Percentiles rank a stretch among this genome's conserved stretches.
Evolutionary conservation across 495 filamentous ascomycete genomes (phyloP).

Genomic region (Parachaetomium inaequale): DNA sequence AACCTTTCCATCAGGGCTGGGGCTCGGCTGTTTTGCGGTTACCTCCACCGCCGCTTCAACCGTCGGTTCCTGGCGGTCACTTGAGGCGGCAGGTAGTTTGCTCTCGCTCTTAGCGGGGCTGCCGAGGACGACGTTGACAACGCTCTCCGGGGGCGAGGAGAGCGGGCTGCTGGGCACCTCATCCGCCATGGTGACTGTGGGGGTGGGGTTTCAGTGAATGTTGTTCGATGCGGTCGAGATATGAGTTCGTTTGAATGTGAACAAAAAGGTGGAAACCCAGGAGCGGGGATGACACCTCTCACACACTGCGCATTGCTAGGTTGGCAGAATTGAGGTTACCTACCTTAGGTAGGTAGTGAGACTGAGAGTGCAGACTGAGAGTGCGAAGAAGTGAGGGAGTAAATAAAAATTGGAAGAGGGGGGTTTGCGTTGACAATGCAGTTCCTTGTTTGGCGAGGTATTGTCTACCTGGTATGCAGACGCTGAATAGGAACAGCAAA

Average conservation of each 20-base stretch:
- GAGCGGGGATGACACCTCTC: neutral
- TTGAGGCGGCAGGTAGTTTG: neutral
- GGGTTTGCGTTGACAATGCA: neutral
- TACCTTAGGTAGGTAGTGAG: no score
- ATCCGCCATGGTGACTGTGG: neutral
- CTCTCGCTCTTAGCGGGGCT: neutral
- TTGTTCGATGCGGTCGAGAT: neutral
- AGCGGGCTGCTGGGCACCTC: slow-evolving; percentile 9
- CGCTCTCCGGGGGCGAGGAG: slow-evolving; percentile 20
- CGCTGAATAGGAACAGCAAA: neutral
- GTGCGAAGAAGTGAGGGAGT: neutral
- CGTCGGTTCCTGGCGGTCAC: neutral
- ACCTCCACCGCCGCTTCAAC: neutral
- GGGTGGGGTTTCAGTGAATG: neutral
- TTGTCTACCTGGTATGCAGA: neutral
- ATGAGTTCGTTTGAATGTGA: neutral
- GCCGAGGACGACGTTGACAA: neutral
- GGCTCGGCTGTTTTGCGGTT: neutral
- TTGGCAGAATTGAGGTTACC: no score
- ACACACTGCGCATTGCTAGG: neutral
- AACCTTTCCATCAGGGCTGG: neutral
- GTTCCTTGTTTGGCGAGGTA: neutral
- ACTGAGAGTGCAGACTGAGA: neutral
- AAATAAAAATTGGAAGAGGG: neutral
- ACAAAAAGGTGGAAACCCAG: neutral